Conservation (phyloP, 2,329 filamentous ascomycete genomes). For the Diplodia corticola region DNA sequence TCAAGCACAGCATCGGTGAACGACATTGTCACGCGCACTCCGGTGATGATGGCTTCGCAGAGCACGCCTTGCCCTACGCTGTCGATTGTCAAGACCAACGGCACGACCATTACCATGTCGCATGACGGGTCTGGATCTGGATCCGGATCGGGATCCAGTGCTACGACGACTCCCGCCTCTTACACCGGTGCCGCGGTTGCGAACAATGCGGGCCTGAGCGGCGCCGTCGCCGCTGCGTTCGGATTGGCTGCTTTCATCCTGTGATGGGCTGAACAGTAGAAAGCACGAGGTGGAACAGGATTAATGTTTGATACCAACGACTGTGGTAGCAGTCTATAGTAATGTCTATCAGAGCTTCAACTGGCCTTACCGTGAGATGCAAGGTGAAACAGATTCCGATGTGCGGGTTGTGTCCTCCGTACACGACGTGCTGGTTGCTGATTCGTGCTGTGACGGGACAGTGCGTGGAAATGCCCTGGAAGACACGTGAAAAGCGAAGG, state of each 20-base stretch:
- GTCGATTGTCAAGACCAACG: constrained; percentile 13
- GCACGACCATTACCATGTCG: constrained; percentile 11
- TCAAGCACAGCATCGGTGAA: background rate
- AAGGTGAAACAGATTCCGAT: too few relatives aligned
- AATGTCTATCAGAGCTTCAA: background rate
- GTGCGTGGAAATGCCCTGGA: too few relatives aligned
- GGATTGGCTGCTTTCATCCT: background rate
- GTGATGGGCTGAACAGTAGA: background rate
- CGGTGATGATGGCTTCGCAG: background rate
- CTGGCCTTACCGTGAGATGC: too few relatives aligned
- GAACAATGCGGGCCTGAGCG: background rate
- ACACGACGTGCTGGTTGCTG: too few relatives aligned
- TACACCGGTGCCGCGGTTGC: constrained; percentile 4
- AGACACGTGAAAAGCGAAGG: too few relatives aligned
- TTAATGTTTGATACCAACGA: background rate
- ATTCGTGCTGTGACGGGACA: too few relatives aligned
- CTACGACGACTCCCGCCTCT: background rate
- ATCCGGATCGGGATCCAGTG: background rate
- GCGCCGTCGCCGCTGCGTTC: background rate
- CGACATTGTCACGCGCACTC: constrained; percentile 17
- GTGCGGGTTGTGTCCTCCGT: too few relatives aligned
- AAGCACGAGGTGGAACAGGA: background rate
- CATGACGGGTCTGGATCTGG: background rate
- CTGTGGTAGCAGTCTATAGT: background rate
- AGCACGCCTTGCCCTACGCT: constrained; percentile 13